Evolutionary conservation across 345 rosid genomes (phyloP).

Genomic region (Lenwebbia sp.): DNA sequence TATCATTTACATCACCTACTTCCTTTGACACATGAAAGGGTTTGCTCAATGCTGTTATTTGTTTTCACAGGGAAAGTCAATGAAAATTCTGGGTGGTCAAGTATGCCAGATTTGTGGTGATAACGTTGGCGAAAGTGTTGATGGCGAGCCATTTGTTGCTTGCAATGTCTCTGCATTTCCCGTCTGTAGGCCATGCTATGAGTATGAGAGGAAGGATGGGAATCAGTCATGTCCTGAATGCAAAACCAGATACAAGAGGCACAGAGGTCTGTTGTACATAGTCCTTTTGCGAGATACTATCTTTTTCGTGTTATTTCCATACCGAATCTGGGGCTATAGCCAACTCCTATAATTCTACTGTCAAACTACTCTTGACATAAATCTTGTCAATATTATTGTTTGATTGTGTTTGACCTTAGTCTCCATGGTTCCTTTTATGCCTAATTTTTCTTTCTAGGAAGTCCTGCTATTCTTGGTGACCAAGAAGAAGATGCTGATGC

Average conservation of each 20-base stretch:
- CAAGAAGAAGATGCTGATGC: conserved; percentile 48
- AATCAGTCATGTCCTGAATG: conserved; percentile 92
- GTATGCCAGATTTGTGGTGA: conserved; percentile 84
- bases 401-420: not conserved
- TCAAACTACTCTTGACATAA: too few relatives aligned
- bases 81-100: conserved; percentile 47
- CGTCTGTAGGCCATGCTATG: conserved; percentile 86
- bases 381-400: not conserved
- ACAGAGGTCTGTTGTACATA: conserved; percentile 34
- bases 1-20: too few relatives aligned
- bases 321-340: too few relatives aligned
- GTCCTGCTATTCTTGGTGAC: conserved; percentile 81
- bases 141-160: conserved; percentile 68
- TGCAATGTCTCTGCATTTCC: conserved; percentile 79
- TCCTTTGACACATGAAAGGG: too few relatives aligned
- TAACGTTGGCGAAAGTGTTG: conserved; percentile 44
- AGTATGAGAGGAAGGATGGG: conserved; percentile 87
- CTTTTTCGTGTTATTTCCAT: too few relatives aligned
- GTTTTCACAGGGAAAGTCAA: conserved; percentile 44
- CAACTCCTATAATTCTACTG: too few relatives aligned
- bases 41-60: not conserved
- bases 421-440: not conserved
- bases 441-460: conserved; percentile 32
- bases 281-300: too few relatives aligned
- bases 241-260: conserved; percentile 81